Percentiles rank a stretch among this genome's conserved stretches.
Conservation (phyloP, 1,284 basidiomycete species). For the Boletus sp. region DNA sequence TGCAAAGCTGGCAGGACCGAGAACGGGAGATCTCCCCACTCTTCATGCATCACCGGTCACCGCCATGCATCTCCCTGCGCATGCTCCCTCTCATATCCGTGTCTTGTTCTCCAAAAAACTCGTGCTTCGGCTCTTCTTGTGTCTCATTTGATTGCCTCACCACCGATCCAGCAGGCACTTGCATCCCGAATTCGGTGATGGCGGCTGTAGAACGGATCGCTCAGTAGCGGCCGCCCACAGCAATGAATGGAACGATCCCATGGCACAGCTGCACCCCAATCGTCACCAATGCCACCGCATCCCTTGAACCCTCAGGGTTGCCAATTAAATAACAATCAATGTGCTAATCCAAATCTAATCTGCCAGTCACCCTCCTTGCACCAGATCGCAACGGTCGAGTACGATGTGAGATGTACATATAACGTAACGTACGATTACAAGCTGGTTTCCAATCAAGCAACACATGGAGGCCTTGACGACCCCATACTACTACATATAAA, state of each 20-base stretch:
- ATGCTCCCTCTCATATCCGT: conserved; percentile 26
- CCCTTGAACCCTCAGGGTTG: background rate
- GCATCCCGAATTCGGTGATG: conserved; percentile 5
- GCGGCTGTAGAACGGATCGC: conserved; percentile 26
- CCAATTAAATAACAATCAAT: background rate
- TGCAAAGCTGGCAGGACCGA: conserved; percentile 25
- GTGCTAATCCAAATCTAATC: conserved; percentile 11
- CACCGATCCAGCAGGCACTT: background rate
- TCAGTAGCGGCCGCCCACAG: conserved; percentile 13
- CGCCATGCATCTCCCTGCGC: conserved; percentile 6
- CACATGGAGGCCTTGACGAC: conserved; percentile 12
- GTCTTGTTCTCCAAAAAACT: background rate
- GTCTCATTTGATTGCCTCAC: conserved; percentile 8
- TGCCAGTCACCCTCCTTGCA: background rate
- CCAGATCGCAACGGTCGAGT: conserved; percentile 2
- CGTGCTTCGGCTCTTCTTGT: conserved; percentile 9
- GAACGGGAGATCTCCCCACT: conserved; percentile 13
- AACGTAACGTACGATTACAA: conserved; percentile 32
- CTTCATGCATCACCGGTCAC: conserved; percentile 6
- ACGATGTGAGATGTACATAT: conserved; percentile 12
- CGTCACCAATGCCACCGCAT: background rate
- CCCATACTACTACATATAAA: conserved; percentile 17
- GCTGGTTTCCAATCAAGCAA: conserved; percentile 10
- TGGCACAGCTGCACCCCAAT: conserved; percentile 6
- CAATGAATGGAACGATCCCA: conserved; percentile 9